phyloP scores from a whole-genome alignment of 306 rosid genomes.

The Cicer arietinum region DNA sequence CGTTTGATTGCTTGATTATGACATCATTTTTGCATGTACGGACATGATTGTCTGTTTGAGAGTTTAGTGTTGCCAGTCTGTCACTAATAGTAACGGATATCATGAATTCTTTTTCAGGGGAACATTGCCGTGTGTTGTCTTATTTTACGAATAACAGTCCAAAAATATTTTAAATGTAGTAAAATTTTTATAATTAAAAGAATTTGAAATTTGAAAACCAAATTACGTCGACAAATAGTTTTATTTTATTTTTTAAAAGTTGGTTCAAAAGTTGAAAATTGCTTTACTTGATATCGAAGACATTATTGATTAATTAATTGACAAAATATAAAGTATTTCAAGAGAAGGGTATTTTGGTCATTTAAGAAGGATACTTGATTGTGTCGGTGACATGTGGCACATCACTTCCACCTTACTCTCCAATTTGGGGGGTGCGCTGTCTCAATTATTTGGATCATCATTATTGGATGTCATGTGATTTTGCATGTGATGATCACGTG shows the following conservation, averaged over 20 bases:
- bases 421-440: constrained; percentile 24
- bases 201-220: too few species aligned
- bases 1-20: constrained; percentile 42
- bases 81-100: not conserved
- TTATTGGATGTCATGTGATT: constrained; percentile 56
- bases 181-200: too few species aligned
- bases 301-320: not conserved
- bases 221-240: not conserved
- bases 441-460: constrained; percentile 43
- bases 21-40: constrained; percentile 27
- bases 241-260: not conserved
- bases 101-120: not conserved
- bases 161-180: not conserved
- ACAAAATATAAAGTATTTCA: not conserved
- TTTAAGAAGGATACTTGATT: not conserved
- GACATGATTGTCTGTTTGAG: constrained; percentile 17
- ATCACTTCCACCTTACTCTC: constrained; percentile 28
- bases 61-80: constrained; percentile 39
- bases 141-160: not conserved
- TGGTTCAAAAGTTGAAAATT: constrained; percentile 5
- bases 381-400: constrained; percentile 52
- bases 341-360: constrained; percentile 28
- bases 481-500: constrained; percentile 50
- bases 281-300: constrained; percentile 4
- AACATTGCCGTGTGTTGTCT: not conserved